phyloP scores from a whole-genome alignment of 2,329 filamentous ascomycete species.

The Diaporthe citri region DNA sequence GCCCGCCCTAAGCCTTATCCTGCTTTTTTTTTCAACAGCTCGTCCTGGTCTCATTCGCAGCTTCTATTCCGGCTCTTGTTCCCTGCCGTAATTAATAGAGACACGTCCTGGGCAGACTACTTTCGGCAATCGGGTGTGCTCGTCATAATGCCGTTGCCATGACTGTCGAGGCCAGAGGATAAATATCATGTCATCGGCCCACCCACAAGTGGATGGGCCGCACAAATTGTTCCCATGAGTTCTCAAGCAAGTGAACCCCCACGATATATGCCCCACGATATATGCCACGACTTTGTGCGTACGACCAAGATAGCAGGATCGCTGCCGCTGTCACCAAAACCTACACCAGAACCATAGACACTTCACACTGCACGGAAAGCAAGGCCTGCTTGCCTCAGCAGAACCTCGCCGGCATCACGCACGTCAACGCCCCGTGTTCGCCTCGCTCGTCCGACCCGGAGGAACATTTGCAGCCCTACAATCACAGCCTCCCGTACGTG shows the following conservation, averaged over 20 bases:
- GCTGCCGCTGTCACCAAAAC: background rate
- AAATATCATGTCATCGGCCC: constrained; percentile 32
- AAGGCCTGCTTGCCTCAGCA: background rate
- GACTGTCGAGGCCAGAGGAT: constrained; percentile 8
- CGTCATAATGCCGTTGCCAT: constrained; percentile 30
- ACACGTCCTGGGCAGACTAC: constrained; percentile 8
- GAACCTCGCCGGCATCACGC: background rate
- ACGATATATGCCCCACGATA: constrained; percentile 12
- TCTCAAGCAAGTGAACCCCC: constrained; percentile 19
- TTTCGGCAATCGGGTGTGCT: constrained; percentile 31
- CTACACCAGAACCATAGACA: background rate
- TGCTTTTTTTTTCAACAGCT: constrained; percentile 13
- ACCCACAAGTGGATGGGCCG: constrained; percentile 26
- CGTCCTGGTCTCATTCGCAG: constrained; percentile 24
- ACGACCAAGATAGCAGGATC: constrained; percentile 18
- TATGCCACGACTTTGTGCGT: background rate
- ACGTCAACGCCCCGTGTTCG: constrained; percentile 5
- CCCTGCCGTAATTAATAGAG: constrained; percentile 30
- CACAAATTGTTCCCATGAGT: constrained; percentile 22
- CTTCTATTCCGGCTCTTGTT: constrained; percentile 27
- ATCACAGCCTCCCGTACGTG: constrained; percentile 9
- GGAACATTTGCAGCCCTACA: constrained; percentile 28
- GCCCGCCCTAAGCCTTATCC: constrained; percentile 29
- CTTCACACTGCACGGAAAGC: background rate
- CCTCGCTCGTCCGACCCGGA: constrained; percentile 11